Evolutionary conservation across 2,329 filamentous ascomycete species (phyloP), one percentile per base, ranked within the genome.

Genomic region (Colletotrichum shisoi): DNA sequence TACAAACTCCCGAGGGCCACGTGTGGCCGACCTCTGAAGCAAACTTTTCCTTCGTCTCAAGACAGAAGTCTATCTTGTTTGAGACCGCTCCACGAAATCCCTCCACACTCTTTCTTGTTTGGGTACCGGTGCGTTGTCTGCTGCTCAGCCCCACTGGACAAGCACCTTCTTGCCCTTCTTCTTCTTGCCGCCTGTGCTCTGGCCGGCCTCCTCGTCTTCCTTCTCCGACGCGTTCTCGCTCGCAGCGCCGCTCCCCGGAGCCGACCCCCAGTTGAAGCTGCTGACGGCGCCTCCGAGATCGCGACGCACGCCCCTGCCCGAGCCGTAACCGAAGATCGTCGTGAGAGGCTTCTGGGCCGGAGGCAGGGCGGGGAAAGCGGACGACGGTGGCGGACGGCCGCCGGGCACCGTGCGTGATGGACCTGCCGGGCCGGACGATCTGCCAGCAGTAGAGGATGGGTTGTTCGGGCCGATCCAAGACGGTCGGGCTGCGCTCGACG

Each of bases 291-390:
- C 72, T 9, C 81, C 83, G 45, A 82, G 77, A 71, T 89, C 86
- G 48, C 87, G 77, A 53, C 85, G 80, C 17, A 89, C 86, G 39
- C 81, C 76, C 4, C 79, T 76, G 4, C 86, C 79, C 4, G 79
- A 76, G 2, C 87, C 87, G 71, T 89, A 88, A 3, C 86, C 86
- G 62, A 88, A 88, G 51, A 89, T 87, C 0, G 85, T 87, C 1
- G 85, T 87, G 48, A 81, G 81, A 3, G 86, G 85, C 73, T 89
- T 97, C 0, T 91, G 85, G 1, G 93, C 93, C 0, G 88, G 84
- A 0, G 94, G 94, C 1, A 97, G 83, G 1, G 93, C 89, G 0
- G 94, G 94, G 78, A 97, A 97, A 0, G 89, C 87, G 69, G 94
- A 90, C 51, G 79, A 79, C 53, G 76, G 78, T 31, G 37, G 48